Evolutionary conservation across 371 early-diverging fungal genomes (phyloP).

Genomic region (Mucor circinelloides): DNA sequence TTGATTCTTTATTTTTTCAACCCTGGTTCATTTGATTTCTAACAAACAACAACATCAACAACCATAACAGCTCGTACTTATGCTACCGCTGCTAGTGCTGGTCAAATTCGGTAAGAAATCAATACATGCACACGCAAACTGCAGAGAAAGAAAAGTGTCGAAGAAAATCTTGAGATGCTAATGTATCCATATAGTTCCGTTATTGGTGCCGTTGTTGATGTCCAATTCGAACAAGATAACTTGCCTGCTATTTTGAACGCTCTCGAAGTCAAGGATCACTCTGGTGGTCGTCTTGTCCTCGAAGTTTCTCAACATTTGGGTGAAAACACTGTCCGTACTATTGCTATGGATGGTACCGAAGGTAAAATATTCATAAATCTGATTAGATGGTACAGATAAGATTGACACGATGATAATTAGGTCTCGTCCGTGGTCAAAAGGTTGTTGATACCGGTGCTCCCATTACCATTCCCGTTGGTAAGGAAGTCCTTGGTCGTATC

Average conservation of each 20-base stretch:
- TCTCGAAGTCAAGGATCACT: conserved; percentile 84
- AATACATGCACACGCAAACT: neutral
- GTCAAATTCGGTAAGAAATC: conserved; percentile 37
- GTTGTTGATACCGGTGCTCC: conserved; percentile 92
- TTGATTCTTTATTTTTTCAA: neutral
- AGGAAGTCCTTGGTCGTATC: conserved; percentile 94
- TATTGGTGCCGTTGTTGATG: conserved; percentile 98
- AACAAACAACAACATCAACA: neutral
- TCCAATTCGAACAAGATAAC: conserved; percentile 89
- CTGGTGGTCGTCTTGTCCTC: conserved; percentile 81
- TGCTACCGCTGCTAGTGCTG: conserved; percentile 38
- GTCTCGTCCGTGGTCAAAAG: conserved; percentile 93
- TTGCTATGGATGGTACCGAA: conserved; percentile 93
- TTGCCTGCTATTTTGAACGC: conserved; percentile 95
- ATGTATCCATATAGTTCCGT: conserved; percentile 44
- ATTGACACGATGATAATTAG: conserved; percentile 45
- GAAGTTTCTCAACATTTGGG: conserved; percentile 96
- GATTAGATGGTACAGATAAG: neutral
- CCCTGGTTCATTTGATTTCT: conserved; percentile 10
- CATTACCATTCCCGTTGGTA: conserved; percentile 91
- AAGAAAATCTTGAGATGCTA: neutral
- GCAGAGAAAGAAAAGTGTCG: neutral
- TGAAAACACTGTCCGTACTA: conserved; percentile 96
- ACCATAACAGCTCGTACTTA: conserved; percentile 30
- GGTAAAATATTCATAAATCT: conserved; percentile 9